Base-by-base conservation (phyloP, 805 yeast species). In the Yarrowia sp. region DNA sequence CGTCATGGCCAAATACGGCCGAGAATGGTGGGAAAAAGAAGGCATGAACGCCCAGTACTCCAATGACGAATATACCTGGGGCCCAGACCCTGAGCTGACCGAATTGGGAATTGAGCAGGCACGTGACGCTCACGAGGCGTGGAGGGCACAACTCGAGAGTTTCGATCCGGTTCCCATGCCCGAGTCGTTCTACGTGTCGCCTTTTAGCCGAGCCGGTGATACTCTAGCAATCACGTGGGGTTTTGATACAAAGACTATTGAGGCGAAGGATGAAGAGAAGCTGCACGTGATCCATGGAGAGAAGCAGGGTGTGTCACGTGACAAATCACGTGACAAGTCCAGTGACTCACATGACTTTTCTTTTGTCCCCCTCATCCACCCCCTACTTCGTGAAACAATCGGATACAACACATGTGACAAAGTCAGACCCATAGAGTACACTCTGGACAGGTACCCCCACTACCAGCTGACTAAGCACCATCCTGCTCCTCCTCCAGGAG, bases 341-440 rank as follows among this genome's bases (percentile, higher is more conserved):
- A n/a, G n/a, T n/a, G n/a, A n/a, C n/a, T n/a, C n/a, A n/a, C n/a
- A n/a, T n/a, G n/a, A n/a, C n/a, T n/a, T n/a, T n/a, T n/a, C n/a
- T n/a, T n/a, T n/a, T n/a, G n/a, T n/a, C n/a, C 13, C 38, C 6
- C 42, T 19, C 4, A 64, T 64, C 24, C 58, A 64, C 24, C 49
- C 58, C 1, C 34, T 64, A 50, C 71, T 84, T 30, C 76, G 87
- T 53, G 87, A 84, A 72, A 80, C 82, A 13, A 78, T 79, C 38
- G 86, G 87, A 1, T 78, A 79, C 7, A 86, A 85, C 72, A 78
- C 83, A 6, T 84, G 87, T 71, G 86, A 84, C 73, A 79, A 79
- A 71, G 72, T 86, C 68, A 69, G 78, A 34, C 71, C 82, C 7
- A 76, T 79, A 36, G 70, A 79, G 2, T 76, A 76, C 33, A 77